phyloP scores from a whole-genome alignment of 768 basidiomycete genomes.

The Russula brevipes region DNA sequence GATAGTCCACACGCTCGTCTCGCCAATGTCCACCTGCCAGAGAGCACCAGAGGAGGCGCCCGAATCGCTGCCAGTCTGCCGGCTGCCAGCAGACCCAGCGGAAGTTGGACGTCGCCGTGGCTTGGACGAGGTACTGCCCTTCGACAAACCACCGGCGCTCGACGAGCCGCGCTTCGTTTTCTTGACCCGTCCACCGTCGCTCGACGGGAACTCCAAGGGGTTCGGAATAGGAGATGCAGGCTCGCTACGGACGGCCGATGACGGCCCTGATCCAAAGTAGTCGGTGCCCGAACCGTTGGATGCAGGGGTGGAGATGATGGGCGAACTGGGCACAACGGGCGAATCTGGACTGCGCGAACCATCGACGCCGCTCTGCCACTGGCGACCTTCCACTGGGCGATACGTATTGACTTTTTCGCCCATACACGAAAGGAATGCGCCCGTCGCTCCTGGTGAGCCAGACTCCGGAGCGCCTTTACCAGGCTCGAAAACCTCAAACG shows the following conservation, averaged over 20 bases:
- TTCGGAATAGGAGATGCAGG: conserved; percentile 56
- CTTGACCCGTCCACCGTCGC: conserved; percentile 82
- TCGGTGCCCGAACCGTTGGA: conserved; percentile 49
- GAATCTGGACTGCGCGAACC: conserved; percentile 41
- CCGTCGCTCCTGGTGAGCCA: conserved; percentile 71
- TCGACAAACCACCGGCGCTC: conserved; percentile 56
- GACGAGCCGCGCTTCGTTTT: conserved; percentile 73
- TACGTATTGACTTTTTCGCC: conserved; percentile 92
- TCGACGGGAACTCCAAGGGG: conserved; percentile 63
- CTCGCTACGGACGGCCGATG: conserved; percentile 48
- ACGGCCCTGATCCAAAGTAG: conserved; percentile 52
- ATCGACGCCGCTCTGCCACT: conserved; percentile 45
- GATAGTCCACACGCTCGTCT: conserved; percentile 93
- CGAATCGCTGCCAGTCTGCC: conserved; percentile 64
- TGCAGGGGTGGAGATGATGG: conserved; percentile 57
- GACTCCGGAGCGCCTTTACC: conserved; percentile 64
- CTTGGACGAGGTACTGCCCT: conserved; percentile 49
- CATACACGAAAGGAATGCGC: conserved; percentile 86
- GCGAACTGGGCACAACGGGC: conserved; percentile 60
- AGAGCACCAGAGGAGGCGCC: conserved; percentile 72
- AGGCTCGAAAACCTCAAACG: conserved; percentile 83
- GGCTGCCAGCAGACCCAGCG: conserved; percentile 42
- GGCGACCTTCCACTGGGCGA: conserved; percentile 74
- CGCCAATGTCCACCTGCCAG: conserved; percentile 88
- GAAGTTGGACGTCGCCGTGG: conserved; percentile 71